Conservation (phyloP, 2,329 filamentous ascomycete species). For the Epicoccum nigrum region DNA sequence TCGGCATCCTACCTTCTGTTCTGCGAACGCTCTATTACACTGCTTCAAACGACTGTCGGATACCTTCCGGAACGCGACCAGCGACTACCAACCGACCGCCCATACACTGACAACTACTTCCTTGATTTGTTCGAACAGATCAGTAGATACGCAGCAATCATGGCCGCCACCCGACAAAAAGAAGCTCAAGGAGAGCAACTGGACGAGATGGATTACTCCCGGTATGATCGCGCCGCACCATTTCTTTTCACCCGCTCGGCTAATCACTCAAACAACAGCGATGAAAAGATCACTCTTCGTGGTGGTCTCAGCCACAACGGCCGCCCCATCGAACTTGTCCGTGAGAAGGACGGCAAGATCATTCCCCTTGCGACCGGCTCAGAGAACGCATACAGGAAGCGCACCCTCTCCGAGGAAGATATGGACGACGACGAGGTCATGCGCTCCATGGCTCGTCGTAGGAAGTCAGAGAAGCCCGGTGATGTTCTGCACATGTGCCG, state of each 20-base stretch:
- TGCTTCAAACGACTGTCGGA: constrained; percentile 87
- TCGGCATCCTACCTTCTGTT: constrained; percentile 83
- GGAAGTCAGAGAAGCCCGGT: constrained; percentile 88
- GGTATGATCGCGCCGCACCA: constrained; percentile 44
- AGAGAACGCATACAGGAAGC: constrained; percentile 67
- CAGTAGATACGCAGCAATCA: constrained; percentile 82
- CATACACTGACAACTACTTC: constrained; percentile 96
- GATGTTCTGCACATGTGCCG: constrained; percentile 82
- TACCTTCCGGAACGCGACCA: constrained; percentile 86
- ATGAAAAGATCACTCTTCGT: constrained; percentile 78
- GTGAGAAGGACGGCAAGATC: constrained; percentile 77
- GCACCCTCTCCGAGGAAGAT: constrained; percentile 63
- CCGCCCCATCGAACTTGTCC: constrained; percentile 81
- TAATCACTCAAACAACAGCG: constrained; percentile 49
- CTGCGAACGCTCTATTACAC: constrained; percentile 87
- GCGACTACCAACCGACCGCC: constrained; percentile 80
- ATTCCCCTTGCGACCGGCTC: constrained; percentile 72
- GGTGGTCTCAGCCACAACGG: constrained; percentile 84
- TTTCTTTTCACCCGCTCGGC: constrained; percentile 30
- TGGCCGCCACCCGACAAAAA: constrained; percentile 75
- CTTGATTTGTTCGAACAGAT: constrained; percentile 96
- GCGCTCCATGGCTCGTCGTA: constrained; percentile 93
- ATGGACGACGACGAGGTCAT: constrained; percentile 82
- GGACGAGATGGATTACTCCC: constrained; percentile 58
- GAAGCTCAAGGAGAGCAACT: constrained; percentile 61